Conservation (phyloP, 306 rosid genomes). For the Vigna trinervia region DNA sequence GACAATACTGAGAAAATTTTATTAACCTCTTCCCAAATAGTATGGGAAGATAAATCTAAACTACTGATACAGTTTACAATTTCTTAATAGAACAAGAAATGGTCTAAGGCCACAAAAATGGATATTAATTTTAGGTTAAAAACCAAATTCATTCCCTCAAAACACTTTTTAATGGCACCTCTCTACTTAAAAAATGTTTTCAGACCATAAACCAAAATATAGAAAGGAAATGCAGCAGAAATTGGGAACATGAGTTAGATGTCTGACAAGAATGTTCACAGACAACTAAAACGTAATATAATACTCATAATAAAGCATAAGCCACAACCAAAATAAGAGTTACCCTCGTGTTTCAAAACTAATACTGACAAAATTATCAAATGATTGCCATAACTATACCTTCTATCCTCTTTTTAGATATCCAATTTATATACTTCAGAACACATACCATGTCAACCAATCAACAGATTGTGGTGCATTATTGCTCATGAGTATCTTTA, state of each 20-base stretch:
- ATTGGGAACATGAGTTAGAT: neutral
- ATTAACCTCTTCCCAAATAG: neutral
- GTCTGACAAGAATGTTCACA: constrained; percentile 5
- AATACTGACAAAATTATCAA: neutral
- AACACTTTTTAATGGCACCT: neutral
- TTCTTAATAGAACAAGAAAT: neutral
- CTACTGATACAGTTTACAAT: neutral
- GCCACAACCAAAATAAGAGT: constrained; percentile 4
- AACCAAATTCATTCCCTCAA: constrained; percentile 23
- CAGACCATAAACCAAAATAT: neutral
- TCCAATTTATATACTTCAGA: too few species aligned
- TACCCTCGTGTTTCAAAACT: neutral
- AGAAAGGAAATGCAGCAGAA: constrained; percentile 24
- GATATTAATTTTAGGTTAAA: constrained; percentile 21
- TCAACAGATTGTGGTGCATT: too few species aligned
- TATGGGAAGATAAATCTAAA: neutral
- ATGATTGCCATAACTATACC: neutral
- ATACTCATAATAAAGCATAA: neutral
- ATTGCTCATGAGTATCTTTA: neutral
- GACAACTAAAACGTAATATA: constrained; percentile 9
- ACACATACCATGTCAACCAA: too few species aligned
- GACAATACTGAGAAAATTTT: constrained; percentile 31
- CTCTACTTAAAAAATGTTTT: neutral
- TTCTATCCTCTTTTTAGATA: neutral
- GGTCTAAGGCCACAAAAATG: constrained; percentile 8